Base-by-base conservation (phyloP, 2,329 filamentous ascomycete genomes). In the Diaporthe sp. region DNA sequence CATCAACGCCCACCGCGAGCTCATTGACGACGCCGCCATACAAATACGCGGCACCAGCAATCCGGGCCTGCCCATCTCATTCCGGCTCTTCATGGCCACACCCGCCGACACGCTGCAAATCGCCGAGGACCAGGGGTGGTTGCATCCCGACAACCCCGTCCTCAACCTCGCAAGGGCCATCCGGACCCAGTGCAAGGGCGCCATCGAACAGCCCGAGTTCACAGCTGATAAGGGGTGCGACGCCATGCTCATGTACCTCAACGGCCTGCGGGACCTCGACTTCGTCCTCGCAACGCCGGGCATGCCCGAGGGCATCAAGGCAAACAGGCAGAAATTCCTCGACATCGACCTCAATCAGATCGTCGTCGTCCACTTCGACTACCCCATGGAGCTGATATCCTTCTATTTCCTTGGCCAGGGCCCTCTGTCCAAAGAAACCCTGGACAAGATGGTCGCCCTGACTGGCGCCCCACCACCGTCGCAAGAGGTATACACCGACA, bases 171-270 rank as follows among this genome's bases (percentile, higher is more conserved):
- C 60, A 25, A 70, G 51, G 37, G 42, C 73, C 5, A 5, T 75
- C 19, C n/a, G 39, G 10, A 25, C 51, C 6, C 31, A 60, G 22
- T 76, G 73, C 46, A 37, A 71, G 9, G 61, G 75, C 28, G 34
- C 73, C 25, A 61, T 76, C n/a, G 75, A 76, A 37, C 55, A 75
- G 71, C 75, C 75, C 17, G 75, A 76, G 39, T 76, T 76, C 73
- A 62, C 28, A 17, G 39, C 61, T 8, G 70, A 73, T 49, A 65
- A 70, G 25, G 75, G 75, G 0, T 76, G 74, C 70, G 75, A 73
- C 19, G 73, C 55, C 37, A 22, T 62, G 31, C 62, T 74, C 61
- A 61, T 75, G 42, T 76, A 72, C 17, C 75, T 76, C 13, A 71
- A 71, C 31, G 46, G 65, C n/a, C 53, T 65, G 22, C 67, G 44